Conservation (phyloP, 1,284 basidiomycete species). For the Neolentinus lepideus region DNA sequence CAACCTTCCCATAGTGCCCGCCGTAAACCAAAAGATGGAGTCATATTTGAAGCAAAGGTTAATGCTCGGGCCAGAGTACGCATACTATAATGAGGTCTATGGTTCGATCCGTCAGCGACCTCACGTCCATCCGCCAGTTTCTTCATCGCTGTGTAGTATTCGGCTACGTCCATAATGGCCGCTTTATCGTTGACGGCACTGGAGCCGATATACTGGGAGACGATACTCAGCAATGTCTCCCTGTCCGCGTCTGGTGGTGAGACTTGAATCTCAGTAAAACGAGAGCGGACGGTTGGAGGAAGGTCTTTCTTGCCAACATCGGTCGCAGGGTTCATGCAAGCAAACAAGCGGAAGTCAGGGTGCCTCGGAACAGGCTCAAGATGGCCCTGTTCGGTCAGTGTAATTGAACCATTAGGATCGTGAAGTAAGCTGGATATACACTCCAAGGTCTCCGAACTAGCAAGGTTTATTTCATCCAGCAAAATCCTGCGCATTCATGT, state of each 20-base stretch:
- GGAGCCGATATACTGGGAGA: conserved; percentile 87
- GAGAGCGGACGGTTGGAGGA: conserved; percentile 81
- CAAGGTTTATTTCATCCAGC: conserved; percentile 95
- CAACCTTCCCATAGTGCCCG: conserved; percentile 94
- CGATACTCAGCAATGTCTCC: conserved; percentile 85
- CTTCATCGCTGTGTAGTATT: conserved; percentile 87
- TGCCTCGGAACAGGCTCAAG: conserved; percentile 89
- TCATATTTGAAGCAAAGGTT: conserved; percentile 84
- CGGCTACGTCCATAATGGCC: conserved; percentile 87
- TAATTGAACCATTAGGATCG: conserved; percentile 83
- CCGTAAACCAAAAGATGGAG: conserved; percentile 73
- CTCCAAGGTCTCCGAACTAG: conserved; percentile 92
- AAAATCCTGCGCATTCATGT: conserved; percentile 58
- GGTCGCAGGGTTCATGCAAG: conserved; percentile 99
- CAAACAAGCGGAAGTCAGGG: conserved; percentile 93
- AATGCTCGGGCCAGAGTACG: conserved; percentile 91
- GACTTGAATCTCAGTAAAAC: conserved; percentile 96
- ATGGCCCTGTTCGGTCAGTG: conserved; percentile 91
- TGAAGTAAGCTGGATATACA: conserved; percentile 86
- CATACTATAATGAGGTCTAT: conserved; percentile 97
- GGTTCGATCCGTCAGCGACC: conserved; percentile 92
- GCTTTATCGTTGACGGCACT: conserved; percentile 81
- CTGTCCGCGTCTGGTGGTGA: conserved; percentile 88
- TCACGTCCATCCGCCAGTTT: conserved; percentile 72
- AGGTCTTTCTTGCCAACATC: conserved; percentile 99